Base-by-base conservation (phyloP, 140 eudicot genomes). In the Stevia rebaudiana region DNA sequence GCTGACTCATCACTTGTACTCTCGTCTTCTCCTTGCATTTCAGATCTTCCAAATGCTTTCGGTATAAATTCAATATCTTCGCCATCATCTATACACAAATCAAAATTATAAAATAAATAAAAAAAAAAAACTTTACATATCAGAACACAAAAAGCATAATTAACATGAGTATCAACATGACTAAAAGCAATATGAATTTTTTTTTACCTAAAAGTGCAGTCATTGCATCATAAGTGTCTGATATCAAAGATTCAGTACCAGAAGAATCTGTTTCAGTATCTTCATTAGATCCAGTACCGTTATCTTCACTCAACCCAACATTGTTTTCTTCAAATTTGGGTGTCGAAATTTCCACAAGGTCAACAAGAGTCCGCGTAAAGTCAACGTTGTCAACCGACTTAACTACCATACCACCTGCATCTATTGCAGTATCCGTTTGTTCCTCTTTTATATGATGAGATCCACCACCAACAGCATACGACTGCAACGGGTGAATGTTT, bases 211-310 rank as follows among this genome's bases (percentile, higher is more conserved):
- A 83, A 61, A 86, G 83, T 70, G 73, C 79, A 67, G 80, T 59
- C 75, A 65, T 61, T 36, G 69, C 85, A 25, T 80, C 88, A 79
- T 83, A 89, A 8, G 86, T 74, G 78, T 85, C 86, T n/a, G 88
- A 76, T 25, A 83, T 84, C 28, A 86, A 41, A 55, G 99, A 85
- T 70, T 88, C 94, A 6, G 95, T 81, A 40, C 82, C 95, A 16
- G 95, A 88, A 75, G 96, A 88, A 75, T 88, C 96, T 11, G 97
- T 88, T 83, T 94, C 95, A 51, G 99, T 88, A 70, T 88, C 87
- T 78, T 92, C 98, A 21, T 92, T 78, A 35, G 98, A 91, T 65
- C 85, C 96, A 44, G 86, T 74, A 44, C 70, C 62, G 73, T 65
- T 71, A 70, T 72, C 91, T 76, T 81, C 90, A 59, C 44, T 75